Evolutionary conservation across 805 yeast species (phyloP), one percentile per base, ranked within the genome.

Genomic region (Pichia insulana): DNA sequence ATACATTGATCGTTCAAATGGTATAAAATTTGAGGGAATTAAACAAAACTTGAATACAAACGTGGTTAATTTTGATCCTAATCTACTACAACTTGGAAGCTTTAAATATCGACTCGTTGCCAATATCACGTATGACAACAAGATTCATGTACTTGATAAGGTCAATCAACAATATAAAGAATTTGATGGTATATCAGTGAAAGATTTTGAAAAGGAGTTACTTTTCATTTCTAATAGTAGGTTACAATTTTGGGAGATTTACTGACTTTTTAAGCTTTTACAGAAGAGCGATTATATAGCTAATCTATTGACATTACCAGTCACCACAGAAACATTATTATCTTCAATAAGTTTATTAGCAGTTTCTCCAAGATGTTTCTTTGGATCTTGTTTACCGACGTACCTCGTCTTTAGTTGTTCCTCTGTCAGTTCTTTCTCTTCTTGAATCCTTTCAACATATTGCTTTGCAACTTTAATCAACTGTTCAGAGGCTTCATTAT

Each of bases 311-410:
- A 92, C 89, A 63, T 83, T 84, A 39, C 96, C 85, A 13, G 96
- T 85, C 57, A 89, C 70, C 49, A 90, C 74, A 28, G 95, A 78
- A 11, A 86, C 87, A 38, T 92, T 80, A 59, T 92, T 94, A 41
- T 86, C 92, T 63, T 92, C 98, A 54, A 94, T 76, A 40, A 86
- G 70, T 47, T 71, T 69, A 51, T 86, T 94, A 10, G 96, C 94
- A 0, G 94, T 84, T 49, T 86, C 96, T 37, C 82, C 74, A 55
- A 92, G 71, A 68, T 92, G 99, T 69, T 90, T 92, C 78, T 94
- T 92, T 34, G 99, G 99, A 64, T 92, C 98, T 65, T 90, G 97
- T 61, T 87, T 89, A 54, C 99, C 99, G 30, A 92, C 97, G 58
- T 90, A 94, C 60, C 98, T 80, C 7, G 96, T 90, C 64, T 86